Percentiles rank a stretch among this genome's conserved stretches.
These are phyloP conservation scores for Chaetoceros muelleri DNA, from an alignment of 108 stramenopile species.

Conservation along the genomic window DNA sequence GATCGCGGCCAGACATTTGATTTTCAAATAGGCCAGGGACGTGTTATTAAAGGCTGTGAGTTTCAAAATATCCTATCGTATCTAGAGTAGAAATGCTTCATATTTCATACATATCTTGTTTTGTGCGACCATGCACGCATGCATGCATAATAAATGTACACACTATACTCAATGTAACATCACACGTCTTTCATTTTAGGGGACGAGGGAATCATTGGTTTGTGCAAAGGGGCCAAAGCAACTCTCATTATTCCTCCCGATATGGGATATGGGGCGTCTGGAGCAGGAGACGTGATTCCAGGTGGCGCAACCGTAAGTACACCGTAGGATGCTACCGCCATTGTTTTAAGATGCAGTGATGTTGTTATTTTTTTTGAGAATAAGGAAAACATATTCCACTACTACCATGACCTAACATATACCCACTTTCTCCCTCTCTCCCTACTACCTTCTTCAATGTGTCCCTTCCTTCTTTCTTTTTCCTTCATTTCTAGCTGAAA, in stretches of 20 bases:
- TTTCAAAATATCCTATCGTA: not conserved
- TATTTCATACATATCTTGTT: too few species aligned
- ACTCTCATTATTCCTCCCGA: conserved; percentile 46
- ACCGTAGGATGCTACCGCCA: too few species aligned
- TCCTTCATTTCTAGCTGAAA: too few species aligned
- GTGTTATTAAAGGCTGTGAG: conserved; percentile 41
- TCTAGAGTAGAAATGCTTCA: too few species aligned
- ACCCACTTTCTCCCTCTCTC: conserved; percentile 1
- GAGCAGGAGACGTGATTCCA: conserved; percentile 45
- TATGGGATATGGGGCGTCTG: conserved; percentile 49
- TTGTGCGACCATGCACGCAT: too few species aligned
- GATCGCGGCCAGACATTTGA: conserved; percentile 15
- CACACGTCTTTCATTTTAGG: conserved; percentile 41
- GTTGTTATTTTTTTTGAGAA: too few species aligned
- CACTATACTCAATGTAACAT: not conserved
- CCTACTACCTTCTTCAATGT: not conserved
- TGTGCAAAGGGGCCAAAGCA: conserved; percentile 49
- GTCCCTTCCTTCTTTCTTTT: conserved; percentile 2
- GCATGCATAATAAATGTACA: too few species aligned
- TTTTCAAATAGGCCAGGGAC: conserved; percentile 57
- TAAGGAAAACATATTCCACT: too few species aligned
- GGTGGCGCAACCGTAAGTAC: conserved; percentile 35
- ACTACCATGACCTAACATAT: not conserved
- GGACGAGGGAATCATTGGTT: conserved; percentile 39
- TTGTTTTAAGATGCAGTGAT: too few species aligned